Conservation (phyloP, 2,329 filamentous ascomycete genomes). For the Pseudogymnoascus sp. region DNA sequence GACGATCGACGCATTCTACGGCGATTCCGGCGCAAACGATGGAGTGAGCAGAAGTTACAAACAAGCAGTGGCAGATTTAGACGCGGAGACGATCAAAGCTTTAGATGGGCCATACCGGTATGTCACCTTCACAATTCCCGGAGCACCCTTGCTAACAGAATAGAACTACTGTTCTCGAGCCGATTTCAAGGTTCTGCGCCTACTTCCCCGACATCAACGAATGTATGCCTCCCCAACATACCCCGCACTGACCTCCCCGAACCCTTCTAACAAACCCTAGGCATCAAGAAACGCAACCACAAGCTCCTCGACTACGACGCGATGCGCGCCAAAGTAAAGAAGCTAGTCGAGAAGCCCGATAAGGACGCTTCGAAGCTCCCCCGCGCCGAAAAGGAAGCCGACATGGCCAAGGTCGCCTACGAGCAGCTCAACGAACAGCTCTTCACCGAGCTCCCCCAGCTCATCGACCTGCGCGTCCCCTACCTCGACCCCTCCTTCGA, state of each 20-base stretch:
- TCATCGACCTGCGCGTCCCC: conserved; percentile 93
- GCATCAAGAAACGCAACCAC: conserved; percentile 97
- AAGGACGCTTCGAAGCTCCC: conserved; percentile 97
- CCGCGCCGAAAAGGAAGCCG: conserved; percentile 90
- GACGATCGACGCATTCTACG: conserved; percentile 98
- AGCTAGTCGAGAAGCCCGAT: conserved; percentile 94
- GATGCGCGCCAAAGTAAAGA: conserved; percentile 92
- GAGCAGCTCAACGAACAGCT: conserved; percentile 97
- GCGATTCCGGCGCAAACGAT: conserved; percentile 87
- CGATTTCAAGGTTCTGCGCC: conserved; percentile 90
- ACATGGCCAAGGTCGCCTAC: conserved; percentile 88
- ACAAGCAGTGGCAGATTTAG: conserved; percentile 94
- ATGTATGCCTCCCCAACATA: conserved; percentile 46
- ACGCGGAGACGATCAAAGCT: conserved; percentile 97
- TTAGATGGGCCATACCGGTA: conserved; percentile 90
- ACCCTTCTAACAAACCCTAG: conserved; percentile 33
- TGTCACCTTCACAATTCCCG: conserved; percentile 13
- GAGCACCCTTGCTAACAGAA: conserved; percentile 8
- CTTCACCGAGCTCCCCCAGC: conserved; percentile 82
- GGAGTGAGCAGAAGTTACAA: conserved; percentile 97
- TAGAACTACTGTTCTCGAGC: conserved; percentile 86
- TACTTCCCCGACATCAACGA: conserved; percentile 99
- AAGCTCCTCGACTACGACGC: conserved; percentile 98
- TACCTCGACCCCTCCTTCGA: conserved; percentile 97
- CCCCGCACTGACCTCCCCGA: neutral